These are phyloP conservation scores for Solanum corneliomulleri DNA, from an alignment of 257 asterid genomes.

Conservation along the genomic window DNA sequence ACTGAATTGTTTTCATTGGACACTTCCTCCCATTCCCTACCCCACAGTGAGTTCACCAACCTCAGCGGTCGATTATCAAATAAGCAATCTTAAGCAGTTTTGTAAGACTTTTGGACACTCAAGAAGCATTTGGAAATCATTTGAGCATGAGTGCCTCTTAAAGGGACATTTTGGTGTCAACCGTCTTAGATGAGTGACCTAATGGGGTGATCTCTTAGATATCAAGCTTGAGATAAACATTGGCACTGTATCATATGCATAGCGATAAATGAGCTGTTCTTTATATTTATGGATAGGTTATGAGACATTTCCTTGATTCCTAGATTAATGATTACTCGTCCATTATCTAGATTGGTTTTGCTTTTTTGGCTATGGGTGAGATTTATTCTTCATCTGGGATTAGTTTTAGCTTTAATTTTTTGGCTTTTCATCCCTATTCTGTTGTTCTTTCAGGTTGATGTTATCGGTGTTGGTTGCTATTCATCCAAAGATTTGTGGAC, in stretches of 20 bases:
- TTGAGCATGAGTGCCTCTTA: neutral
- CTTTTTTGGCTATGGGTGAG: neutral
- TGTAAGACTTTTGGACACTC: neutral
- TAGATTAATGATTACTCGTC: neutral
- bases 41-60: neutral
- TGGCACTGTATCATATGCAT: neutral
- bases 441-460: constrained; percentile 60
- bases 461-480: constrained; percentile 92
- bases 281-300: neutral
- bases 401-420: neutral
- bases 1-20: neutral
- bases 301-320: neutral
- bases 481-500: constrained; percentile 91
- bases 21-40: neutral
- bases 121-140: neutral
- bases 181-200: neutral
- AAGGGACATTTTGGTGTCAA: neutral
- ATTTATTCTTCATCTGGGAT: neutral
- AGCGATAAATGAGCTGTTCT: neutral
- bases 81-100: neutral
- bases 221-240: neutral
- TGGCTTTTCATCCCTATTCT: neutral
- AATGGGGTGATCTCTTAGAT: neutral
- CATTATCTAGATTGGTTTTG: neutral
- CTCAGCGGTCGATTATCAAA: neutral